Base-by-base conservation (phyloP, 2,329 filamentous ascomycete genomes). In the Penicillium digitatum region DNA sequence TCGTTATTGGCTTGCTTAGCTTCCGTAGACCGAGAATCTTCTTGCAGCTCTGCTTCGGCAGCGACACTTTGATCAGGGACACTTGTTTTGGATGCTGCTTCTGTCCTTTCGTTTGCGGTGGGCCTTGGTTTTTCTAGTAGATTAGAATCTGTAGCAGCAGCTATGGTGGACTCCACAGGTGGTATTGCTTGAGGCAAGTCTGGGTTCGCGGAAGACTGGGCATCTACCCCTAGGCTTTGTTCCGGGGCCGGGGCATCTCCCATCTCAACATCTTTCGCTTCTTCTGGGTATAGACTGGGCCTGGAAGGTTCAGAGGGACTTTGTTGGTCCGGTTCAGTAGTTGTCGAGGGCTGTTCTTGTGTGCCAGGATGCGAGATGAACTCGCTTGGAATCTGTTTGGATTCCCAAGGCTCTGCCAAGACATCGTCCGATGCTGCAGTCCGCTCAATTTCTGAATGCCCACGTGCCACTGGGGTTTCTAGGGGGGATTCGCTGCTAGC, bases 231-330 rank as follows among this genome's bases (percentile, higher is more conserved):
- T 39, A 24, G n/a, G 31, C 49, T 37, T 29, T 56, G 50, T 40
- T 47, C 52, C 14, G 34, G 20, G 12, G 29, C 29, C 2, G 48
- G 29, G 6, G 49, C 46, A 10, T 57, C 56, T 22, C 20, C 43
- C 49, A 58, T 54, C 22, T 57, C 51, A 6, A 52, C 6, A 38
- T 60, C 56, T 39, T 59, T 56, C 26, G 47, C n/a, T 39, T 57
- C 54, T 7, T 24, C 14, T 6, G 27, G 1, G 18, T n/a, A 27
- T 16, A 24, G 14, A 18, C 26, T 22, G 8, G 44, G 5, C 8
- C 18, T 42, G 2, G 27, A 20, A 27, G 35, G 2, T 12, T 22
- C 5, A 11, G 31, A 20, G 20, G n/a, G 1, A 11, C 31, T 29
- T 11, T 20, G 12, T 27, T 27, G 40, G 14, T 42, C 48, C 11